Evolutionary conservation across 208 protist genomes (phyloP).

Genomic region (Acanthamoeba sp.): DNA sequence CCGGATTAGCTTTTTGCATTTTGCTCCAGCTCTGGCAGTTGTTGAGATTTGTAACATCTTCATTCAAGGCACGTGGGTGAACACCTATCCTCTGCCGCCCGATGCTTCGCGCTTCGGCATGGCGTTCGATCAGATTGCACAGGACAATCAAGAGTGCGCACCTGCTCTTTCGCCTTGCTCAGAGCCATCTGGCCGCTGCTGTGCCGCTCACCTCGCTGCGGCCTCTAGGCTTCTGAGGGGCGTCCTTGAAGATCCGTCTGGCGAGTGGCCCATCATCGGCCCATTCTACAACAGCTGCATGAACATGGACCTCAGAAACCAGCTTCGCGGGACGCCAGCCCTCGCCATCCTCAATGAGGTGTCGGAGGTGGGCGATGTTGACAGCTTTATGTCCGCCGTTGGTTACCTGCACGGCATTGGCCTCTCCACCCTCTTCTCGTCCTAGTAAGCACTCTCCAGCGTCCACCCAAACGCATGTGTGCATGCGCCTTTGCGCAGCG

Average conservation of each 20-base stretch:
- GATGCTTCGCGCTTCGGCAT: conserved; percentile 37
- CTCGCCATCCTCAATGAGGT: not conserved
- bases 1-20: not conserved
- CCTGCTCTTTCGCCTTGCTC: not conserved
- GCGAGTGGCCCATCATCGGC: conserved; percentile 48
- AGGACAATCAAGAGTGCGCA: conserved; percentile 26
- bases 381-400: not conserved
- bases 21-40: not conserved
- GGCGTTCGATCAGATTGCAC: conserved; percentile 38
- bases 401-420: conserved; percentile 14
- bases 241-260: conserved; percentile 22
- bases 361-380: not conserved
- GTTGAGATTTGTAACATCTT: not conserved
- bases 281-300: conserved; percentile 51
- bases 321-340: not conserved
- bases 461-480: not conserved
- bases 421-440: conserved; percentile 1
- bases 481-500: no score
- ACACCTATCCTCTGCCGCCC: conserved; percentile 17
- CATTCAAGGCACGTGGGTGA: not conserved
- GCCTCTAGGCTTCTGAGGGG: not conserved
- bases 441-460: not conserved
- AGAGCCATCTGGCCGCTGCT: not conserved
- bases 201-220: not conserved
- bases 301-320: conserved; percentile 37